Evolutionary conservation across 768 basidiomycete species (phyloP).

Genomic region (Russula ochroleuca): DNA sequence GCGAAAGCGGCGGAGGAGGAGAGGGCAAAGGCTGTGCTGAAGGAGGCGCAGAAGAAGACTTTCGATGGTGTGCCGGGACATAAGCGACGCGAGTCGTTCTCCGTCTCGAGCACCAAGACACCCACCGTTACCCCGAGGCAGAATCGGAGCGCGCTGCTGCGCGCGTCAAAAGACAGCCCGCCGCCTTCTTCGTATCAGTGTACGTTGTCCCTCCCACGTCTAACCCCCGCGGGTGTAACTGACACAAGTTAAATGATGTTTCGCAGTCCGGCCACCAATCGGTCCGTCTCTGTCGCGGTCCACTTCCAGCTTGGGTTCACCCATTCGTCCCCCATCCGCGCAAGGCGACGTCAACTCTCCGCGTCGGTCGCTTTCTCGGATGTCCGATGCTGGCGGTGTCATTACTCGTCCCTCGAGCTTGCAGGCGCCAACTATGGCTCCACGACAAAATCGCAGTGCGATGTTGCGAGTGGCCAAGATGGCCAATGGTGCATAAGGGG

Average conservation of each 20-base stretch:
- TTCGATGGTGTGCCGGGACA: conserved; percentile 85
- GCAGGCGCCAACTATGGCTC: conserved; percentile 56
- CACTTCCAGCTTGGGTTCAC: conserved; percentile 2
- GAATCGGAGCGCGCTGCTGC: conserved; percentile 44
- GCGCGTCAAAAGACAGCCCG: conserved; percentile 40
- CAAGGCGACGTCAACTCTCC: conserved; percentile 13
- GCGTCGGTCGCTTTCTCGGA: conserved; percentile 44
- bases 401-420: conserved; percentile 51
- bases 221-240: neutral
- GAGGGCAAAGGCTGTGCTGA: conserved; percentile 34
- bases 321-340: conserved; percentile 13
- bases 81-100: conserved; percentile 70
- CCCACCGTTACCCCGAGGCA: conserved; percentile 44
- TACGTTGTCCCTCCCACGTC: conserved; percentile 3
- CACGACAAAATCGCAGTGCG: conserved; percentile 72
- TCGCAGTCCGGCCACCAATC: conserved; percentile 17
- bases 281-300: conserved; percentile 22
- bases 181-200: conserved; percentile 35
- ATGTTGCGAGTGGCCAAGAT: conserved; percentile 64
- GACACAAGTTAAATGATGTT: no score
- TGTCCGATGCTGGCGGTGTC: conserved; percentile 36
- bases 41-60: conserved; percentile 35
- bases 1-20: conserved; percentile 34
- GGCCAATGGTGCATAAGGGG: conserved; percentile 35
- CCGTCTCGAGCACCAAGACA: conserved; percentile 52